Percentiles rank a stretch among this genome's conserved stretches.
These are phyloP conservation scores for Melampsora larici-populina DNA, from an alignment of 1,284 basidiomycete genomes.

Conservation along the genomic window DNA sequence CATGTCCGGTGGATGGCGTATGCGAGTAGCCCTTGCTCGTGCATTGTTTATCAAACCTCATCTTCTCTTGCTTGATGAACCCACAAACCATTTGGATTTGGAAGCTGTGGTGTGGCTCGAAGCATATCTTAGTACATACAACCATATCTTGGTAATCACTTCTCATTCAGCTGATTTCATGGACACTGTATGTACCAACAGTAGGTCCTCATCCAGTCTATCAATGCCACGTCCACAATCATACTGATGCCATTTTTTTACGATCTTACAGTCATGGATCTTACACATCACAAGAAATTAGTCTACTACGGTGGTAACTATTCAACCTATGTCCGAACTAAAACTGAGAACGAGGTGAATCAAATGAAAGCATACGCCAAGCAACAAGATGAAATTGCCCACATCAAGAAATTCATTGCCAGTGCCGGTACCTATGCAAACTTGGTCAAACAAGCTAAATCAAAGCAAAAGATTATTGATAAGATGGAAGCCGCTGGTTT, in stretches of 20 bases:
- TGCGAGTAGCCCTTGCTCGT: slow-evolving; percentile 94
- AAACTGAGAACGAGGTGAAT: slow-evolving; percentile 95
- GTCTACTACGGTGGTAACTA: slow-evolving; percentile 96
- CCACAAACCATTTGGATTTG: slow-evolving; percentile 79
- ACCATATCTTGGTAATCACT: slow-evolving; percentile 94
- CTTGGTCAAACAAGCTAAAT: slow-evolving; percentile 96
- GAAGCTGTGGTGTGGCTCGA: slow-evolving; percentile 99
- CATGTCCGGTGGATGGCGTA: slow-evolving; percentile 98
- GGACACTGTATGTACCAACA: slow-evolving; percentile 62
- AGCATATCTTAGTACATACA: slow-evolving; percentile 94
- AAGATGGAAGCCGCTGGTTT: slow-evolving; percentile 99
- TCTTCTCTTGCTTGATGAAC: slow-evolving; percentile 57
- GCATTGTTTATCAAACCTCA: slow-evolving; percentile 97
- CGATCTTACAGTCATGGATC: slow-evolving; percentile 90
- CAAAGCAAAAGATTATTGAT: slow-evolving; percentile 99
- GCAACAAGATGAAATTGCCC: slow-evolving; percentile 96
- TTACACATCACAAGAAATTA: slow-evolving; percentile 81
- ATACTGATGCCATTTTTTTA: neutral
- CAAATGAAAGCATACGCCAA: slow-evolving; percentile 98
- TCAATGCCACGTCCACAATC: neutral
- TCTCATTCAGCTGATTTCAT: slow-evolving; percentile 98
- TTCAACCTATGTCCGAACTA: slow-evolving; percentile 91
- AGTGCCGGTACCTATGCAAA: slow-evolving; percentile 99
- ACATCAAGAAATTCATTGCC: slow-evolving; percentile 97
- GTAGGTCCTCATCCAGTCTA: neutral